These are phyloP conservation scores for Kluyveromyces nonfermentans DNA, from an alignment of 805 yeast species.

Conservation along the genomic window DNA sequence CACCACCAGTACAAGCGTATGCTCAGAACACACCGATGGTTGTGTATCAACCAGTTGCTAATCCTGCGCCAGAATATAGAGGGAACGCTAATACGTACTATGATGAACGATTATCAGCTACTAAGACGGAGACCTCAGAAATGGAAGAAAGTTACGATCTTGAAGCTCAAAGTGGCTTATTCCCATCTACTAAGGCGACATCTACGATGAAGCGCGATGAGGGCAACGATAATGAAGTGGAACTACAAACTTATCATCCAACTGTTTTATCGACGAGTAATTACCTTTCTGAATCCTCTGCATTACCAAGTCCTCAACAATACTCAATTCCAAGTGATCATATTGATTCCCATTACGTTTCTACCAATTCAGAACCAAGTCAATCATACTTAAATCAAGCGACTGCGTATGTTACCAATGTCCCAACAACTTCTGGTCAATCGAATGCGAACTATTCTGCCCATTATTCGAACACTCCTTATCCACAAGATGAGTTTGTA, in stretches of 20 bases:
- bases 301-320: background rate
- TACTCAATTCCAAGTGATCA: conserved; percentile 2
- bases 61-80: conserved; percentile 17
- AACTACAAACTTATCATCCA: conserved; percentile 60
- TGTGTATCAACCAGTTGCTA: conserved; percentile 25
- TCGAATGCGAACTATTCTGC: background rate
- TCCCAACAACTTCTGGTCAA: background rate
- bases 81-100: conserved; percentile 10
- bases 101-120: conserved; percentile 12
- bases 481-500: background rate
- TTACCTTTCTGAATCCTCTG: conserved; percentile 11
- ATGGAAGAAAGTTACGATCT: conserved; percentile 26
- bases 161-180: conserved; percentile 19
- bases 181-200: conserved; percentile 5
- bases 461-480: conserved; percentile 1
- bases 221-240: conserved; percentile 46
- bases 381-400: background rate
- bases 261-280: conserved; percentile 56
- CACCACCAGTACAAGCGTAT: background rate
- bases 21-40: conserved; percentile 18
- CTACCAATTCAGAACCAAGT: background rate
- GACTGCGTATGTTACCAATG: background rate
- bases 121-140: conserved; percentile 18
- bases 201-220: conserved; percentile 9
- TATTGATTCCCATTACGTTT: background rate